These are phyloP conservation scores for Phylloporus arenicola DNA, from an alignment of 768 basidiomycete genomes.

Conservation along the genomic window DNA sequence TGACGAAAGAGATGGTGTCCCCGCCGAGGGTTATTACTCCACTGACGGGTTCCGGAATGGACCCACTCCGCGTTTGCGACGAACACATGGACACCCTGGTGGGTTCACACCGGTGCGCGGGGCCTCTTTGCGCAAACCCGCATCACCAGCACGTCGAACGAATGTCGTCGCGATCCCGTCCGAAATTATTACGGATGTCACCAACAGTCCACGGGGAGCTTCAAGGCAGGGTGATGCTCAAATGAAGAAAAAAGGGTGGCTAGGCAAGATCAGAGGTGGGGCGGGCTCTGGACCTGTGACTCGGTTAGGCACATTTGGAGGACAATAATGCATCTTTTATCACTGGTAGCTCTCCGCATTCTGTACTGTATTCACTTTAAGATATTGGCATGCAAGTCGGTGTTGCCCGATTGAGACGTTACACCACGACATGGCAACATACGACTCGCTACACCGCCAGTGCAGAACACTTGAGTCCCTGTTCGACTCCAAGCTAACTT, in stretches of 20 bases:
- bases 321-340: conserved; percentile 20
- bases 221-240: conserved; percentile 20
- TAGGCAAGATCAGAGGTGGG: conserved; percentile 61
- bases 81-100: conserved; percentile 50
- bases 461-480: conserved; percentile 91
- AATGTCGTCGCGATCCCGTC: conserved; percentile 36
- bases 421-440: conserved; percentile 53
- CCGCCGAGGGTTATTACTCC: conserved; percentile 59
- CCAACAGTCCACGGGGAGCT: conserved; percentile 53
- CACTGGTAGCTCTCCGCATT: conserved; percentile 7
- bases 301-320: conserved; percentile 18
- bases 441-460: conserved; percentile 87
- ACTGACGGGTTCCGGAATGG: conserved; percentile 32
- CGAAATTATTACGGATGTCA: conserved; percentile 50
- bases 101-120: conserved; percentile 73
- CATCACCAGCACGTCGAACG: conserved; percentile 47
- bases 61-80: conserved; percentile 58
- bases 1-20: conserved; percentile 56
- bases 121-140: conserved; percentile 33
- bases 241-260: conserved; percentile 57
- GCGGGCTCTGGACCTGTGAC: conserved; percentile 15
- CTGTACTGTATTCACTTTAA: conserved; percentile 14
- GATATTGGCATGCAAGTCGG: conserved; percentile 12
- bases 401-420: conserved; percentile 10
- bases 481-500: conserved; percentile 85